phyloP scores from a whole-genome alignment of 768 basidiomycete species.

The Coprinopsis sp. region DNA sequence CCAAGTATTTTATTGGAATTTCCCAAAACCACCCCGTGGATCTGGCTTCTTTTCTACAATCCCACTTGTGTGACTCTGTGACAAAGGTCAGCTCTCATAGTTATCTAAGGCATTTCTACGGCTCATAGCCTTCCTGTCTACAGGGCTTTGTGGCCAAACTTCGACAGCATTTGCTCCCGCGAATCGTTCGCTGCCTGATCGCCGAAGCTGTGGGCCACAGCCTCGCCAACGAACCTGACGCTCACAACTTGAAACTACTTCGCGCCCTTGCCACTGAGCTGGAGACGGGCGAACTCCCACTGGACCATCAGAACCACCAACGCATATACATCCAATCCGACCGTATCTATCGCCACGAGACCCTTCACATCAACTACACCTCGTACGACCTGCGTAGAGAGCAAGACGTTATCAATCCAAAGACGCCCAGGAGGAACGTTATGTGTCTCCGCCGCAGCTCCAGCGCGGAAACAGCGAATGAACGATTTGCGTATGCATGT shows the following conservation, averaged over 20 bases:
- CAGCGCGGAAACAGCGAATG: background rate
- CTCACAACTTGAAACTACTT: constrained; percentile 8
- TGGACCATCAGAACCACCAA: too few species aligned
- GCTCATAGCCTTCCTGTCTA: background rate
- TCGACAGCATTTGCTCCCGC: too few species aligned
- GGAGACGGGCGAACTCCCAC: background rate
- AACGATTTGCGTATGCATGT: background rate
- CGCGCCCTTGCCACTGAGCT: constrained; percentile 13
- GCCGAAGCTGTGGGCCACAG: background rate
- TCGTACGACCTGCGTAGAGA: too few species aligned
- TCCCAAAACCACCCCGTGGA: too few species aligned
- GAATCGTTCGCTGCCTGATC: background rate
- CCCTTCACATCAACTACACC: too few species aligned
- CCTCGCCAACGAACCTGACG: background rate
- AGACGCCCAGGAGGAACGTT: too few species aligned
- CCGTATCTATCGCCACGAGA: too few species aligned
- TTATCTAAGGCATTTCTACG: background rate
- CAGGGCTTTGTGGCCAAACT: too few species aligned
- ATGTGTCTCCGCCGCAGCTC: background rate
- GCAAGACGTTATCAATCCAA: too few species aligned
- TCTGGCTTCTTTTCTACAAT: too few species aligned
- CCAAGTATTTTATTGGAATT: constrained; percentile 1
- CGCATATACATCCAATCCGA: too few species aligned
- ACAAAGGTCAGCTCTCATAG: background rate
- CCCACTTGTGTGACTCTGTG: background rate